Conservation (phyloP, 371 early-diverging fungal species). For the Dichotomocladium elegans region DNA sequence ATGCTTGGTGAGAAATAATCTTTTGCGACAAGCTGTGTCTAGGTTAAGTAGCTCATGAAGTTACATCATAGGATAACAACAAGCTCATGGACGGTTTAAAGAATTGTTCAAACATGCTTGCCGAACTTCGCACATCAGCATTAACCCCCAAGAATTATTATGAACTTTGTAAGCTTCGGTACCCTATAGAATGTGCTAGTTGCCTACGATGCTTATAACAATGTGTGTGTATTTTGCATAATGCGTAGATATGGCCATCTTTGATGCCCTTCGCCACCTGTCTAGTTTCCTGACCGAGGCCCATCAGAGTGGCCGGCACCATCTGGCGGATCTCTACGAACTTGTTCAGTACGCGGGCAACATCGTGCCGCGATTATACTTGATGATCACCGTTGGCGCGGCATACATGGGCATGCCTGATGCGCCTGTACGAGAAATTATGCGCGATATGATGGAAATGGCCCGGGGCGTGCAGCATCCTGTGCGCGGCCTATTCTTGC, state of each 20-base stretch:
- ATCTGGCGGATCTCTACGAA: constrained; percentile 94
- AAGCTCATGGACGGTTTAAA: constrained; percentile 94
- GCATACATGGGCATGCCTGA: constrained; percentile 87
- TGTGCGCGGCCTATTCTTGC: constrained; percentile 89
- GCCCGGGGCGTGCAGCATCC: constrained; percentile 96
- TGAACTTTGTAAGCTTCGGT: constrained; percentile 93
- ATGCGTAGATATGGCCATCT: constrained; percentile 85
- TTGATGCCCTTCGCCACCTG: constrained; percentile 90
- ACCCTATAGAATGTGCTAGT: too few relatives aligned
- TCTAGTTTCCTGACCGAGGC: constrained; percentile 83
- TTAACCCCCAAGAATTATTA: constrained; percentile 95
- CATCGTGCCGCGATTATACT: constrained; percentile 94
- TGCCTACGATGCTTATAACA: too few relatives aligned
- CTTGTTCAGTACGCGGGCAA: constrained; percentile 96
- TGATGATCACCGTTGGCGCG: constrained; percentile 96
- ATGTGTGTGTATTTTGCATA: background rate
- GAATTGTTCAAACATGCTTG: constrained; percentile 93
- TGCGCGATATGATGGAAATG: constrained; percentile 98
- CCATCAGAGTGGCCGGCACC: constrained; percentile 79
- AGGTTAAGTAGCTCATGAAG: too few relatives aligned
- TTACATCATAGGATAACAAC: constrained; percentile 76
- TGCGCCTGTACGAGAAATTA: constrained; percentile 89
- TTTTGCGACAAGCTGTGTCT: too few relatives aligned
- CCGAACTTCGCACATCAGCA: constrained; percentile 89
- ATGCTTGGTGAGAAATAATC: constrained; percentile 82